Conservation (phyloP, 2,329 filamentous ascomycete genomes). For the Fusarium sp. region DNA sequence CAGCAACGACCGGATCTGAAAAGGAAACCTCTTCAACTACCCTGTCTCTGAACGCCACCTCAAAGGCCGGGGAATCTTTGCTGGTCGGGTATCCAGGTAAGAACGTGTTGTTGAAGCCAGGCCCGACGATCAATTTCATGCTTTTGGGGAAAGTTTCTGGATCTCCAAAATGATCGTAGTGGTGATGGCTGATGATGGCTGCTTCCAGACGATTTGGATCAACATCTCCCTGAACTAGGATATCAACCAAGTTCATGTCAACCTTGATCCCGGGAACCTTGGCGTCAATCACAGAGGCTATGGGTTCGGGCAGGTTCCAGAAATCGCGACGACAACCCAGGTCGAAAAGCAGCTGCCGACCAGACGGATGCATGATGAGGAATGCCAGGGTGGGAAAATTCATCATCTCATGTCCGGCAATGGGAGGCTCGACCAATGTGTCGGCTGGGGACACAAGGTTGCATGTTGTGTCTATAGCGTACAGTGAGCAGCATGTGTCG, state of each 20-base stretch:
- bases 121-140: constrained; percentile 19
- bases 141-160: constrained; percentile 8
- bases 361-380: constrained; percentile 1
- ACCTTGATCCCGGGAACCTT: constrained; percentile 22
- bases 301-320: constrained; percentile 18
- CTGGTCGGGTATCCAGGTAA: constrained; percentile 10
- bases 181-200: constrained; percentile 23
- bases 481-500: constrained; percentile 11
- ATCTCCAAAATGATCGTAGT: constrained; percentile 23
- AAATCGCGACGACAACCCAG: constrained; percentile 25
- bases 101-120: constrained; percentile 15
- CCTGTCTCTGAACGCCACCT: constrained; percentile 2
- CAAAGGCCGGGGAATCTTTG: not conserved
- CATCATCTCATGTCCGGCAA: constrained; percentile 19
- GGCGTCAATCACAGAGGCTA: constrained; percentile 6
- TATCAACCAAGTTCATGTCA: constrained; percentile 4
- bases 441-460: constrained; percentile 6
- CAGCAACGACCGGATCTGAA: constrained; percentile 41
- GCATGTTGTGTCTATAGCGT: constrained; percentile 14
- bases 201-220: constrained; percentile 1
- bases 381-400: constrained; percentile 22
- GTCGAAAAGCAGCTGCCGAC: constrained; percentile 9
- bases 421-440: constrained; percentile 16
- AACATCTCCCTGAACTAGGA: constrained; percentile 3
- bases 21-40: constrained; percentile 8